phyloP scores from a whole-genome alignment of 75 land plant species.

The Gnetum montanum region DNA sequence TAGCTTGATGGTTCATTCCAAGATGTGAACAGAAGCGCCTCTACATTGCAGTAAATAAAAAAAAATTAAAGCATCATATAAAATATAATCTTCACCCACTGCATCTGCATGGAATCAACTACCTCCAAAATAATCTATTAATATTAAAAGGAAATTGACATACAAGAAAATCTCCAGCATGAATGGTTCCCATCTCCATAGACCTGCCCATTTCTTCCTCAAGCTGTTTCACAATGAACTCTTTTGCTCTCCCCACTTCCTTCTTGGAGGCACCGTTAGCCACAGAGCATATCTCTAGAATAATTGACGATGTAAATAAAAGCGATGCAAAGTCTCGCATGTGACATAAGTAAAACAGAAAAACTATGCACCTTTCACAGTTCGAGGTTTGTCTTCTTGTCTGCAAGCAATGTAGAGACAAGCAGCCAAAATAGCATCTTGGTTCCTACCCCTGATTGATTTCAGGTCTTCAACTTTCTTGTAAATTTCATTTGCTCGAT shows the following conservation, averaged over 20 bases:
- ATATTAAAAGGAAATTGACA: constrained; percentile 7
- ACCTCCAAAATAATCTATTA: background rate
- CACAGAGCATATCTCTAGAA: constrained; percentile 92
- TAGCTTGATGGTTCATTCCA: constrained; percentile 72
- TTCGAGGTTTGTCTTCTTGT: constrained; percentile 90
- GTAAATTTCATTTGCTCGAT: constrained; percentile 93
- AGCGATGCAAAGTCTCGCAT: background rate
- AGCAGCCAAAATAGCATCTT: constrained; percentile 94
- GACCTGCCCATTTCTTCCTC: constrained; percentile 85
- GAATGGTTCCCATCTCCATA: constrained; percentile 90
- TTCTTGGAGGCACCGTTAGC: constrained; percentile 97
- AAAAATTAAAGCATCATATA: background rate
- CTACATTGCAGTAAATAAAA: constrained; percentile 15
- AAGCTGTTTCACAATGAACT: constrained; percentile 86
- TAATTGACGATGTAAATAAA: constrained; percentile 9
- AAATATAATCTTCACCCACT: background rate
- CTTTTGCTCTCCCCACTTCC: constrained; percentile 94
- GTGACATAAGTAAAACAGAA: background rate
- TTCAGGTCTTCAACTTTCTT: constrained; percentile 94
- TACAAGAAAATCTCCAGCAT: constrained; percentile 94
- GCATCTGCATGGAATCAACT: too few relatives aligned
- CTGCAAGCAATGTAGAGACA: constrained; percentile 96
- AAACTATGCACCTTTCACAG: constrained; percentile 64
- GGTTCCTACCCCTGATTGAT: constrained; percentile 87
- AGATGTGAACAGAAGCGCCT: constrained; percentile 92